Base-by-base conservation (phyloP, 2,329 filamentous ascomycete genomes). In the Pleurostoma richardsiae region DNA sequence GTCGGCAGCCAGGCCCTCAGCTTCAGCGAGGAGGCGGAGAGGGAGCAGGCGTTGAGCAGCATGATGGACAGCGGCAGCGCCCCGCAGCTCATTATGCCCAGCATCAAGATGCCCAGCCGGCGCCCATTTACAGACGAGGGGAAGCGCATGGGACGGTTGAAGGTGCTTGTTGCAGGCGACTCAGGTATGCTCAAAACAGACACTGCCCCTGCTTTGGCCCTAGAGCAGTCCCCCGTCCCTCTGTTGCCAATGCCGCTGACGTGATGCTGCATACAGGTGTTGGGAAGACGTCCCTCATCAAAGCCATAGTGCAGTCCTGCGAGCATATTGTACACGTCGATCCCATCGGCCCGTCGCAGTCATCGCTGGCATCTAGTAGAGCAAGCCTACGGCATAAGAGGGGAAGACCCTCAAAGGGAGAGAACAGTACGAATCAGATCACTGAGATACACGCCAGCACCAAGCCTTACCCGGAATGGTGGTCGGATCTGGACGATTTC, bases 71-170 rank as follows among this genome's bases (percentile, higher is more conserved):
- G 74, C 49, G 67, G 69, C 42, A 72, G 64, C 51, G 75, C 73
- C 39, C 86, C 86, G 28, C 91, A 97, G 65, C 77, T 99, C n/a
- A 88, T 99, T 50, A 99, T 99, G 94, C 94, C 94, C 4, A 96
- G 90, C 60, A 85, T 99, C 58, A 84, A 82, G 51, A 94, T 99
- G 80, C 92, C 94, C 4, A 87, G 82, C 50, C 83, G 94, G 43
- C 79, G 90, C 44, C 91, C 91, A 0, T 97, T 97, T 64, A 96
- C 94, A 0, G 82, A 87, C n/a, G 79, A 80, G 41, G 94, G 94
- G 11, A 92, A 86, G 68, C 78, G 77, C 31, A 79, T 97, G 63
- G 92, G 92, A 1, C 85, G 89, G 56, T 73, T 97, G 46, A 97
- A 95, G 69, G 73, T 97, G n/a, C 73, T 97, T 53, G 74, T 97